phyloP scores from a whole-genome alignment of 192 early-diverging fungal genomes.

The Coemansia sp. region DNA sequence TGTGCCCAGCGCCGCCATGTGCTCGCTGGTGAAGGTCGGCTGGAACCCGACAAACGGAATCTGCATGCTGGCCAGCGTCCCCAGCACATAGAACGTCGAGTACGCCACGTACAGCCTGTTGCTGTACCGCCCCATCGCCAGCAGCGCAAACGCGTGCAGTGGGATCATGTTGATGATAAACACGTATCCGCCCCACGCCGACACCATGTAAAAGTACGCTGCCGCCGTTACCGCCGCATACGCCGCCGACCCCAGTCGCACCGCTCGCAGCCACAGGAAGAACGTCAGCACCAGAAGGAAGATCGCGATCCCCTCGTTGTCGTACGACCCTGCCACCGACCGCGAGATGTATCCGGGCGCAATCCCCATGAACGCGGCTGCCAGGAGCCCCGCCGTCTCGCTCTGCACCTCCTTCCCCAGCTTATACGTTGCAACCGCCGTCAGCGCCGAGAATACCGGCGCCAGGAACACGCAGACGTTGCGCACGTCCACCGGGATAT shows the following conservation, averaged over 20 bases:
- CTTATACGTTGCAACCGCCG: constrained; percentile 94
- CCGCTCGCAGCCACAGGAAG: constrained; percentile 96
- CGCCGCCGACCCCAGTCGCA: constrained; percentile 92
- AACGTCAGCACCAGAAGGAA: constrained; percentile 98
- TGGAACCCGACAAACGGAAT: constrained; percentile 99
- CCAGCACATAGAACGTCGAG: constrained; percentile 96
- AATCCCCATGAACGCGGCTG: constrained; percentile 97
- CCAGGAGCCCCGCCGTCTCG: constrained; percentile 89
- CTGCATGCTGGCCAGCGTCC: constrained; percentile 97
- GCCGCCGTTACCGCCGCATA: constrained; percentile 84
- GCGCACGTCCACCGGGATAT: constrained; percentile 97
- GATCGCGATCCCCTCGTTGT: constrained; percentile 99
- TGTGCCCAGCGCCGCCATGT: constrained; percentile 98
- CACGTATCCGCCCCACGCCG: constrained; percentile 99
- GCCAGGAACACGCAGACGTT: constrained; percentile 99
- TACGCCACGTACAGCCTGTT: constrained; percentile 94
- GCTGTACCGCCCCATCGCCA: constrained; percentile 96
- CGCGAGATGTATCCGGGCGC: constrained; percentile 99
- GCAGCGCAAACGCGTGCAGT: constrained; percentile 90
- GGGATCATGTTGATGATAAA: constrained; percentile 99
- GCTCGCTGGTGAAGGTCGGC: constrained; percentile 94
- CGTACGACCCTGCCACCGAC: constrained; percentile 99
- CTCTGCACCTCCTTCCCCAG: constrained; percentile 92
- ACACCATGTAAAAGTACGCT: constrained; percentile 99
- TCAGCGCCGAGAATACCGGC: constrained; percentile 93